Evolutionary conservation across 2,329 filamentous ascomycete genomes (phyloP).

Genomic region (Aspergillaceae sp.): DNA sequence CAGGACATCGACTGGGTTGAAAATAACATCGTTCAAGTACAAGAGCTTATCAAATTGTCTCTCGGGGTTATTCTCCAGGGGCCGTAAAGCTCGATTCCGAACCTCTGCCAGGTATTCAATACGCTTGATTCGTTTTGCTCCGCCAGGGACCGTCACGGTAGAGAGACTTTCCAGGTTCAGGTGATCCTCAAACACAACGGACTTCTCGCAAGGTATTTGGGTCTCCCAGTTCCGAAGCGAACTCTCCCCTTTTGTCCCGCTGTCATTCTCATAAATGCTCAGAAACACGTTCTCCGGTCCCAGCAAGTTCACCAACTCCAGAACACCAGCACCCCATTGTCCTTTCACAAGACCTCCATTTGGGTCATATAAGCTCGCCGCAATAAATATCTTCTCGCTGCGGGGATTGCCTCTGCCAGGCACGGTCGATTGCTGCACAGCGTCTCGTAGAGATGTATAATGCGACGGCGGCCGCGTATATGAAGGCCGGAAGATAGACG

Average conservation of each 20-base stretch:
- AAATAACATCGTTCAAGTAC: conserved; percentile 60
- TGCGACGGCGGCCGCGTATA: conserved; percentile 48
- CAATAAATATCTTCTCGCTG: conserved; percentile 64
- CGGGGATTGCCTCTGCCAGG: conserved; percentile 43
- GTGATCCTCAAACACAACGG: conserved; percentile 53
- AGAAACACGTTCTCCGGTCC: conserved; percentile 61
- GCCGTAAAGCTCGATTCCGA: conserved; percentile 59
- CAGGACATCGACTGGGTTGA: conserved; percentile 50
- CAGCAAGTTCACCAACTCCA: conserved; percentile 56
- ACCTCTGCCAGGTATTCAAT: conserved; percentile 65
- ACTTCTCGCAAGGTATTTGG: conserved; percentile 42
- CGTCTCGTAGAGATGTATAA: conserved; percentile 36
- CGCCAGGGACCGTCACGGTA: conserved; percentile 54
- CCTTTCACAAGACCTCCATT: conserved; percentile 53
- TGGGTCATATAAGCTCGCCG: conserved; percentile 60
- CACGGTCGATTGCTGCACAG: conserved; percentile 20
- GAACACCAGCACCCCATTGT: conserved; percentile 54
- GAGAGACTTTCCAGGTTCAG: conserved; percentile 50
- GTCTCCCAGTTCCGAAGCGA: conserved; percentile 48
- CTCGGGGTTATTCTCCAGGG: conserved; percentile 45
- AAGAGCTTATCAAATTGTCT: conserved; percentile 48
- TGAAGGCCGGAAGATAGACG: conserved; percentile 45
- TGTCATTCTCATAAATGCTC: conserved; percentile 66
- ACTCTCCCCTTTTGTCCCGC: conserved; percentile 47
- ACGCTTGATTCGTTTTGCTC: conserved; percentile 58